Conservation (phyloP, 1,284 basidiomycete genomes). For the Cystobasidium sp. region DNA sequence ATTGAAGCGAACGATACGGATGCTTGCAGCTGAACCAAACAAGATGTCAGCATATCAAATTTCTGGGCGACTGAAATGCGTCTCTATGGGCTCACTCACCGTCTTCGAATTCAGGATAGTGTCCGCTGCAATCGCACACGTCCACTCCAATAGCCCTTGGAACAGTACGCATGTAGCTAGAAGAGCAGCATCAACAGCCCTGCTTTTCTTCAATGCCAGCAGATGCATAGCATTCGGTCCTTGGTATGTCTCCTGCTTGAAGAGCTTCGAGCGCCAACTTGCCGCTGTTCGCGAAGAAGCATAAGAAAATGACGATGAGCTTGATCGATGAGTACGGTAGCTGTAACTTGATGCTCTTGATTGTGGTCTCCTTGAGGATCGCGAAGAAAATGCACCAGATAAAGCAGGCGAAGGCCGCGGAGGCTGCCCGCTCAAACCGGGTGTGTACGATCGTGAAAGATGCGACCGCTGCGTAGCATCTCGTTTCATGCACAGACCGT, state of each 20-base stretch:
- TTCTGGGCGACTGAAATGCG: background rate
- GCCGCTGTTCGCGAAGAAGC: slow-evolving; percentile 6
- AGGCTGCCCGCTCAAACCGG: background rate
- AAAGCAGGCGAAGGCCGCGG: background rate
- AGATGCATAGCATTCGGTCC: slow-evolving; percentile 14
- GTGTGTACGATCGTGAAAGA: slow-evolving; percentile 1
- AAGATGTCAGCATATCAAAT: background rate
- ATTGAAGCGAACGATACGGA: background rate
- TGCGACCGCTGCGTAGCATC: background rate
- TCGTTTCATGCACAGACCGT: background rate
- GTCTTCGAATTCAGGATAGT: slow-evolving; percentile 7
- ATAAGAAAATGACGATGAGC: background rate
- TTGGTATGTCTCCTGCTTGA: slow-evolving; percentile 7
- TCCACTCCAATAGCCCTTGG: background rate
- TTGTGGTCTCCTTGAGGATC: background rate
- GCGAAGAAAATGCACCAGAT: background rate
- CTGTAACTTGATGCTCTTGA: background rate
- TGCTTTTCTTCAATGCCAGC: background rate
- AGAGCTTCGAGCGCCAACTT: background rate
- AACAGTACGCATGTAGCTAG: slow-evolving; percentile 4
- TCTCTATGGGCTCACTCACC: background rate
- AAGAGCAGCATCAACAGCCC: background rate
- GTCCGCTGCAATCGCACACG: background rate
- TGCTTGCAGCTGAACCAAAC: background rate
- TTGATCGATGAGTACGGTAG: background rate